Base-by-base conservation (phyloP, 371 early-diverging fungal species). In the Actinomortierella wolfii region DNA sequence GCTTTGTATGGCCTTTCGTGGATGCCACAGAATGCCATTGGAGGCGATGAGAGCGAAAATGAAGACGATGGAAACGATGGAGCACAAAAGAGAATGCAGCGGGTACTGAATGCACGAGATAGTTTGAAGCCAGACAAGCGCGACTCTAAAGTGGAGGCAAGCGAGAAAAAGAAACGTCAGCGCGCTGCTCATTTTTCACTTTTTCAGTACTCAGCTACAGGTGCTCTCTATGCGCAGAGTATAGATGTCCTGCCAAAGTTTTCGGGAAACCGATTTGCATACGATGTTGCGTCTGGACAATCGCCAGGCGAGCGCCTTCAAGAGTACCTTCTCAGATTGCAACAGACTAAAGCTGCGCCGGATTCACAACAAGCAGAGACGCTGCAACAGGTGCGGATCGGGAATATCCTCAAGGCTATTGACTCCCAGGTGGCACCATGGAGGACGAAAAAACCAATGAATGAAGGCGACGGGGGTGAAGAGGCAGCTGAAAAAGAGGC, bases 211-310 rank as follows among this genome's bases (percentile, higher is more conserved):
- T 51, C 66, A 7, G 40, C 20, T 2, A 65, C 73, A 5, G 73
- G 73, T 7, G 73, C 66, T 1, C 52, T 71, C 15, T 71, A 71
- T 53, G 65, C 66, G 23, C 73, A 71, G 49, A 66, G 65, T 17
- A 39, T 66, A 20, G 73, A 66, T 21, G 25, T 70, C 20, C 23
- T 28, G 39, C 47, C 49, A 8, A 26, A 57, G 29, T 34, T 34
- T 11, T 34, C 34, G 34, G 34, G 34, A 34, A 6, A 4, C 7
- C 34, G 34, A 11, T 11, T 34, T 11, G 34, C 7, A 34, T 34
- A 34, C 34, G 34, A 34, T 34, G 4, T 34, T 34, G 34, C 34
- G 11, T 34, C 34, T 6, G 34, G 34, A 34, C 34, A 11, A 34
- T 34, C 34, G 34, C 4, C 11, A 11, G 7, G 11, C 11, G 34